Conservation (phyloP, 73 alveolate species). For the Stentor coeruleus region DNA sequence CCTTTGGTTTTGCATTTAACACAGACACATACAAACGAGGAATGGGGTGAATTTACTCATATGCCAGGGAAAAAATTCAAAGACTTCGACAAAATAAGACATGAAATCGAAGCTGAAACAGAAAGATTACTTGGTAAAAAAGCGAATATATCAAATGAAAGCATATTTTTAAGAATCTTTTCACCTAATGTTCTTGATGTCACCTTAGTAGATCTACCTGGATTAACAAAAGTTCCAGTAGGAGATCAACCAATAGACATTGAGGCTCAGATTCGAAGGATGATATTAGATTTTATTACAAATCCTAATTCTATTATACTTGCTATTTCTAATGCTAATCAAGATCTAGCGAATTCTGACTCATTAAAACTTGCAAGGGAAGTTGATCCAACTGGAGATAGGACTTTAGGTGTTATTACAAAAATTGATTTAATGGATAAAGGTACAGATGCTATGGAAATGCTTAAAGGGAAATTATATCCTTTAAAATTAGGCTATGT, state of each 20-base stretch:
- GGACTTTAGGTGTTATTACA: constrained; percentile 96
- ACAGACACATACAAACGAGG: constrained; percentile 22
- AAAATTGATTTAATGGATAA: constrained; percentile 89
- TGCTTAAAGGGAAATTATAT: constrained; percentile 81
- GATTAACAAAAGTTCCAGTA: constrained; percentile 86
- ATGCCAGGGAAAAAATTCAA: constrained; percentile 33
- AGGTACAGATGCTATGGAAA: constrained; percentile 86
- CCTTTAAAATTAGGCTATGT: constrained; percentile 93
- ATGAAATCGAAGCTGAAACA: constrained; percentile 76
- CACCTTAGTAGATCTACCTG: constrained; percentile 97
- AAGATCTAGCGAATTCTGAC: constrained; percentile 92
- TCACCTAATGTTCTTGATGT: constrained; percentile 89
- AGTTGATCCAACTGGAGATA: constrained; percentile 84
- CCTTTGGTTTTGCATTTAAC: constrained; percentile 75
- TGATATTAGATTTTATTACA: constrained; percentile 70
- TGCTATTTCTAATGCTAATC: constrained; percentile 92
- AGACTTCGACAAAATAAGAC: constrained; percentile 67
- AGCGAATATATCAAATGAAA: constrained; percentile 66
- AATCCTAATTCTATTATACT: constrained; percentile 81
- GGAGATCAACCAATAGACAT: constrained; percentile 94
- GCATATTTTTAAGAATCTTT: constrained; percentile 69
- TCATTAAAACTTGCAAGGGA: constrained; percentile 87
- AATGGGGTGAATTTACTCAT: not conserved
- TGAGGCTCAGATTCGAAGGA: constrained; percentile 67
- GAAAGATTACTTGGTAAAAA: constrained; percentile 63